A percentile compares a stretch with the other conserved stretches of the same genome.
Evolutionary conservation across 2,329 filamentous ascomycete species (phyloP).

Genomic region (Sphaerulina musiva): DNA sequence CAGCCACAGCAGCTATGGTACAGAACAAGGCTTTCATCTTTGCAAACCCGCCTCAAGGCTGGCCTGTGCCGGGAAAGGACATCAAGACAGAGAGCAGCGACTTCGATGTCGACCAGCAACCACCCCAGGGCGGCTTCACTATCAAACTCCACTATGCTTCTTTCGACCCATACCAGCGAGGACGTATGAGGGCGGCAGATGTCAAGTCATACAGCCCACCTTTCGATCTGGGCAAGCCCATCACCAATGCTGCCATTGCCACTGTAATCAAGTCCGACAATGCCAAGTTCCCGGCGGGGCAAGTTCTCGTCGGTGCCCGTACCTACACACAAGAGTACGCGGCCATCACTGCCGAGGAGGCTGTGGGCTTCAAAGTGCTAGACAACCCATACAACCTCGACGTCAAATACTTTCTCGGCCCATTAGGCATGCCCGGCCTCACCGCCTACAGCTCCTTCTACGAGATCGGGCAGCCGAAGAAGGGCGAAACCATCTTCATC

Average conservation of each 20-base stretch:
- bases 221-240: constrained; percentile 56
- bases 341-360: constrained; percentile 45
- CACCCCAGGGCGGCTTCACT: constrained; percentile 59
- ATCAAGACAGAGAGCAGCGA: constrained; percentile 59
- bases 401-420: constrained; percentile 62
- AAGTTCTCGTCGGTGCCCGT: constrained; percentile 51
- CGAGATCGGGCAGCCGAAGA: constrained; percentile 66
- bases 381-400: constrained; percentile 65
- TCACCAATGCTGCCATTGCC: constrained; percentile 58
- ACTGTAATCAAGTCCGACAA: constrained; percentile 66
- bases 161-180: constrained; percentile 79
- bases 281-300: constrained; percentile 57
- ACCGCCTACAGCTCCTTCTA: constrained; percentile 70
- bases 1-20: constrained; percentile 38
- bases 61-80: constrained; percentile 64
- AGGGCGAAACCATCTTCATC: constrained; percentile 76
- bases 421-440: constrained; percentile 71
- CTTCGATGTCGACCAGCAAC: constrained; percentile 59
- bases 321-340: constrained; percentile 54
- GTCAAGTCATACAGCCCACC: constrained; percentile 64
- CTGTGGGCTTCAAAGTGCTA: constrained; percentile 47
- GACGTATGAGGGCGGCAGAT: constrained; percentile 62
- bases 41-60: constrained; percentile 59
- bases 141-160: constrained; percentile 67
- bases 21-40: constrained; percentile 72